Conservation (phyloP, 768 basidiomycete species). For the Boletus sensibilis region DNA sequence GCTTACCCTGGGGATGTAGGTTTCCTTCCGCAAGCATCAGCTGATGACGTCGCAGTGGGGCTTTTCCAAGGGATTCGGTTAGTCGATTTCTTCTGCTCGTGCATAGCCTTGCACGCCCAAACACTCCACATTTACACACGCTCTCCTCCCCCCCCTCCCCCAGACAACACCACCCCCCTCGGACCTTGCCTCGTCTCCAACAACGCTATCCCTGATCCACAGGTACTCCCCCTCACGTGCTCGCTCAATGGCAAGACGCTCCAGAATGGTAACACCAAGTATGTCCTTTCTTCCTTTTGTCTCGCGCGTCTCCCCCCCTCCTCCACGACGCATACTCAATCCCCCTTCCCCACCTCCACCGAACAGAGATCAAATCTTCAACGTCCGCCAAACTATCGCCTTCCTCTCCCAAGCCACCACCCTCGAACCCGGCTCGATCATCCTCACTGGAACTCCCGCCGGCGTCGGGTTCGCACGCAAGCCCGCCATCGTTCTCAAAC, state of each 20-base stretch:
- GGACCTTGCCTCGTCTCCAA: constrained; percentile 81
- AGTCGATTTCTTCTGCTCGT: constrained; percentile 8
- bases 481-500: constrained; percentile 66
- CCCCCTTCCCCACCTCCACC: background rate
- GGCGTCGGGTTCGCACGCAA: constrained; percentile 79
- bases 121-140: background rate
- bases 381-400: constrained; percentile 69
- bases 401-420: constrained; percentile 86
- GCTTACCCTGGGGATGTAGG: constrained; percentile 18
- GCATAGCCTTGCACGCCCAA: background rate
- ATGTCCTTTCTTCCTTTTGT: background rate
- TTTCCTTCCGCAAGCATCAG: constrained; percentile 84
- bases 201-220: constrained; percentile 61
- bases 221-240: constrained; percentile 59
- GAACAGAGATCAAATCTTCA: constrained; percentile 77
- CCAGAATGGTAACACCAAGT: constrained; percentile 82
- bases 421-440: constrained; percentile 75
- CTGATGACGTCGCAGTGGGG: constrained; percentile 81
- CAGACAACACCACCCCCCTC: constrained; percentile 53
- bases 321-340: background rate
- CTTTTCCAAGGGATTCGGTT: constrained; percentile 86
- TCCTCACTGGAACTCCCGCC: constrained; percentile 80
- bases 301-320: background rate
- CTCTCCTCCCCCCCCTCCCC: too few species aligned
- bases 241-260: constrained; percentile 63